These are phyloP conservation scores for Periconia macrospinosa DNA, from an alignment of 2,329 filamentous ascomycete species.

Conservation along the genomic window DNA sequence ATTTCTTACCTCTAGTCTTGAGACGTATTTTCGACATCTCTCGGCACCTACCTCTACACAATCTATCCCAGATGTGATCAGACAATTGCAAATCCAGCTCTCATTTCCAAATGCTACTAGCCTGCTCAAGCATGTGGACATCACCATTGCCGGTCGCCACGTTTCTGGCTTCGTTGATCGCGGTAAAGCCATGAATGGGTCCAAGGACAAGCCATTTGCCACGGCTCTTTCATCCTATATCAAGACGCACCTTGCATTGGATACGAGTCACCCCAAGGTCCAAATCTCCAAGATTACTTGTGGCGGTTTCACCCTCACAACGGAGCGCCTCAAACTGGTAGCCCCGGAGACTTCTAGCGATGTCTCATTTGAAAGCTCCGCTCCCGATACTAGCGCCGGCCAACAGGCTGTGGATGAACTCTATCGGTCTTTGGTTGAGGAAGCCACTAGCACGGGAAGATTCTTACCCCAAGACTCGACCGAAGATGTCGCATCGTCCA, in stretches of 20 bases:
- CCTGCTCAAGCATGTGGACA: conserved; percentile 46
- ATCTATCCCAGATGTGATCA: conserved; percentile 32
- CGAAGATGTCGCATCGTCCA: conserved; percentile 14
- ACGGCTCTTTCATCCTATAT: conserved; percentile 44
- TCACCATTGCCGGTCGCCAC: conserved; percentile 47
- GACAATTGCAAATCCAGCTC: conserved; percentile 40
- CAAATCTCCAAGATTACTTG: conserved; percentile 47
- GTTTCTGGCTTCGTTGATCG: conserved; percentile 37
- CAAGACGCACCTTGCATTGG: conserved; percentile 45
- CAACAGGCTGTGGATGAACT: conserved; percentile 38
- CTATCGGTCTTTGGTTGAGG: conserved; percentile 30
- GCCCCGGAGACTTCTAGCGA: conserved; percentile 29
- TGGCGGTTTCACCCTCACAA: conserved; percentile 44
- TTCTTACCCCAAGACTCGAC: conserved; percentile 27
- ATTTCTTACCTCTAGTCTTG: conserved; percentile 50
- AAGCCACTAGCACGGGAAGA: conserved; percentile 37
- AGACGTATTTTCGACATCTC: conserved; percentile 64
- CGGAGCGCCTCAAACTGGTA: conserved; percentile 44
- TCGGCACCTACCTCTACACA: conserved; percentile 38
- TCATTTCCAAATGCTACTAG: conserved; percentile 32
- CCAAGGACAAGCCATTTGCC: conserved; percentile 39
- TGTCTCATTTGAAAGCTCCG: conserved; percentile 21
- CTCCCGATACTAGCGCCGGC: conserved; percentile 30
- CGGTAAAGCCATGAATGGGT: conserved; percentile 22
- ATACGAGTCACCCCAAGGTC: conserved; percentile 43